A percentile compares a stretch with the other conserved stretches of the same genome.
phyloP scores from a whole-genome alignment of 2,329 filamentous ascomycete genomes.

The Calonectria hongkongensis region DNA sequence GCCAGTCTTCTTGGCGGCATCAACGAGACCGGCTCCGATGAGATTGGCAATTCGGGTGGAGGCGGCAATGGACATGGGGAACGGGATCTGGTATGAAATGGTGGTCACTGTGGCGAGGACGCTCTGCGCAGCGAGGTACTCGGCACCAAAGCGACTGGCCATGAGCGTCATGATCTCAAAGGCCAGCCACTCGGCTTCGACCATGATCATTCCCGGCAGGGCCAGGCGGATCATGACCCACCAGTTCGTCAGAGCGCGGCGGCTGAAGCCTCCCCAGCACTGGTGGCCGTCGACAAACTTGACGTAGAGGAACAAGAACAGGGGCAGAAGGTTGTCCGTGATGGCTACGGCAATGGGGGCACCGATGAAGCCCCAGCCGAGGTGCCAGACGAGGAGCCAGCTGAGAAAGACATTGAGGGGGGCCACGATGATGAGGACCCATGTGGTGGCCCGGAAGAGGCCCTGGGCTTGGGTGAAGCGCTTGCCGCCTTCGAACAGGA shows the following conservation, averaged over 20 bases:
- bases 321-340: conserved; percentile 84
- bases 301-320: conserved; percentile 87
- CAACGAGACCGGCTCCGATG: conserved; percentile 89
- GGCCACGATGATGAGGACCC: conserved; percentile 84
- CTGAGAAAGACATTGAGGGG: conserved; percentile 87
- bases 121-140: conserved; percentile 90
- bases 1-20: conserved; percentile 87
- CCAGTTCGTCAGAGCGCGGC: conserved; percentile 84
- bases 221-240: conserved; percentile 89
- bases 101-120: conserved; percentile 86
- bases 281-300: conserved; percentile 82
- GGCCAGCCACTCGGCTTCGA: conserved; percentile 93
- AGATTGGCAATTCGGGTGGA: conserved; percentile 94
- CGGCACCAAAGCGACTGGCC: conserved; percentile 85
- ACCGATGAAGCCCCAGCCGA: conserved; percentile 83
- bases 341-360: conserved; percentile 88
- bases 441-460: conserved; percentile 85
- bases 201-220: conserved; percentile 93
- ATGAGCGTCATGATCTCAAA: conserved; percentile 94
- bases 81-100: conserved; percentile 93
- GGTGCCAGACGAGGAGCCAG: conserved; percentile 85
- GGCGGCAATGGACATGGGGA: conserved; percentile 90
- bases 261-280: conserved; percentile 90
- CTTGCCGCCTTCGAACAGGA: conserved; percentile 86
- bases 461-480: conserved; percentile 90